Evolutionary conservation across 1,284 basidiomycete genomes (phyloP), one percentile per base, ranked within the genome.

Genomic region (Sporisorium iseilematis-ciliati): DNA sequence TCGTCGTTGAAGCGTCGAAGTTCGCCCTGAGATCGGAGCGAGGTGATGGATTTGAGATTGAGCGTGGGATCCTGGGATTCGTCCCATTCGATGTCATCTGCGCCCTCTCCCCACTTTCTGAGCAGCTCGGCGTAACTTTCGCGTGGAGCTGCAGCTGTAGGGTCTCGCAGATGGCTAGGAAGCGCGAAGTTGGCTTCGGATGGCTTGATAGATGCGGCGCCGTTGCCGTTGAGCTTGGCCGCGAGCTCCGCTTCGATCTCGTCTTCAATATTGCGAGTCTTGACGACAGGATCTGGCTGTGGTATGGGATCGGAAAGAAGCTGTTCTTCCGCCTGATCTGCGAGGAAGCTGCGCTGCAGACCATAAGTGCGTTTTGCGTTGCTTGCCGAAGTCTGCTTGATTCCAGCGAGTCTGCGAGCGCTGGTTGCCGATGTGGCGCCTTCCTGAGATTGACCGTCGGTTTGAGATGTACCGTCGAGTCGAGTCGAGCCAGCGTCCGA

Each of bases 51-150:
- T 40, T 69, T 77, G 58, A 77, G 70, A 42, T 71, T 71, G 61
- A 76, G 65, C 20, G 74, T 68, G 2, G 74, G 74, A 23, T 76
- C 68, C 31, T 77, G 75, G 41, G 75, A 77, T 40, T 77, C 70
- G 31, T 77, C 75, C 75, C 70, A 72, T 42, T 77, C 75, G 31
- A 76, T 76, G 29, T 77, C 70, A 33, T 77, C 75, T 6, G 65
- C 75, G 4, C 65, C 66, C 8, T 73, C 69, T 41, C 75, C 75
- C 75, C 75, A 77, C 59, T 64, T 77, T 58, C 54, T 65, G 42
- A 72, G 65, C 18, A 77, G 63, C n/a, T 77, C 75, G 16, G 69
- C 75, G 41, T 77, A 77, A 59, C 75, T 77, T 40, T 77, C 75
- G 51, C 74, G 59, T 1, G 59, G 59, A 18, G 66, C 52, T 20